phyloP scores from a whole-genome alignment of 1,139 yeast species.

The Starmera stellimalicola region DNA sequence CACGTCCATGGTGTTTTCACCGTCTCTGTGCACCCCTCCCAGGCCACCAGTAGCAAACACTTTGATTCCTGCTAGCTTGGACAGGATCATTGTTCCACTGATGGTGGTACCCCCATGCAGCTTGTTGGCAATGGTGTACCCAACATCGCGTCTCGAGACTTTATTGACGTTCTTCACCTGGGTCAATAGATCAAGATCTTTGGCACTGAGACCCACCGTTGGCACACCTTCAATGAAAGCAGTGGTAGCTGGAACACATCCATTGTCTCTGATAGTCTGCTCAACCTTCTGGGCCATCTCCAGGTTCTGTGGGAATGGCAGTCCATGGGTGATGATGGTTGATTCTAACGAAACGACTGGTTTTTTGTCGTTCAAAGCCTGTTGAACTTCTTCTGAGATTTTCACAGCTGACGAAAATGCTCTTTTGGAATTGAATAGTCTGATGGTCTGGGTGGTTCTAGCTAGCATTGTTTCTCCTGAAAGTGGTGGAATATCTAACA shows the following conservation, averaged over 20 bases:
- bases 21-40: slow-evolving; percentile 87
- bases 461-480: not conserved
- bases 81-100: slow-evolving; percentile 80
- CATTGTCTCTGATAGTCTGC: slow-evolving; percentile 43
- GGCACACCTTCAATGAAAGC: slow-evolving; percentile 71
- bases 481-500: too few species aligned
- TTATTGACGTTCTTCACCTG: slow-evolving; percentile 35
- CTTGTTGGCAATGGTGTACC: slow-evolving; percentile 55
- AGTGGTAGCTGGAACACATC: slow-evolving; percentile 81
- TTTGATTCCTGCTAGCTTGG: slow-evolving; percentile 65
- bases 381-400: slow-evolving; percentile 48
- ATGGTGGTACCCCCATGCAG: slow-evolving; percentile 83
- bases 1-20: slow-evolving; percentile 65
- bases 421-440: not conserved
- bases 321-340: slow-evolving; percentile 85
- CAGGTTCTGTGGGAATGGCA: slow-evolving; percentile 72
- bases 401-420: slow-evolving; percentile 15
- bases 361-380: slow-evolving; percentile 42
- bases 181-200: slow-evolving; percentile 42
- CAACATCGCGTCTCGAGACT: slow-evolving; percentile 76
- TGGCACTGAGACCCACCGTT: slow-evolving; percentile 46
- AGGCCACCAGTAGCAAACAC: slow-evolving; percentile 92
- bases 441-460: not conserved
- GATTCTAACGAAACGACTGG: slow-evolving; percentile 81
- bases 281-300: slow-evolving; percentile 69